These are phyloP conservation scores for Boletus pseudo-olivaceus DNA, from an alignment of 768 basidiomycete genomes.

Conservation along the genomic window DNA sequence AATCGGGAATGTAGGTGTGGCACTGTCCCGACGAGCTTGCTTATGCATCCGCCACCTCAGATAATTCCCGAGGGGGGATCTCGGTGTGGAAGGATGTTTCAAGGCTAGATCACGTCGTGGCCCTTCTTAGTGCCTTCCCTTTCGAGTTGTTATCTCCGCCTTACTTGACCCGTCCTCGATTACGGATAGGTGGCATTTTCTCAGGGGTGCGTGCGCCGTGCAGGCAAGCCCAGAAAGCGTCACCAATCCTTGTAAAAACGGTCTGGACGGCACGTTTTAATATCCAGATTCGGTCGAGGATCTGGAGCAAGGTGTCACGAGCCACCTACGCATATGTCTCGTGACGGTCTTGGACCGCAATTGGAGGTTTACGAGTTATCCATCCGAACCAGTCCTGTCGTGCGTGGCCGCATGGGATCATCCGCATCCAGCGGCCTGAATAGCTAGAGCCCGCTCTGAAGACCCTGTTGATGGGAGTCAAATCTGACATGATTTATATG, in stretches of 20 bases:
- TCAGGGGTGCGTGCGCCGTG: background rate
- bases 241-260: too few species aligned
- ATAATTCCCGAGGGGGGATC: background rate
- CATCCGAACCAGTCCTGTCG: constrained; percentile 19
- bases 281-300: too few species aligned
- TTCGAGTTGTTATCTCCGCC: background rate
- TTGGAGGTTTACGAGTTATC: constrained; percentile 13
- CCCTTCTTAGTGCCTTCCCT: background rate
- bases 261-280: too few species aligned
- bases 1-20: background rate
- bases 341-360: background rate
- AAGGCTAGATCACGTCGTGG: background rate
- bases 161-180: background rate
- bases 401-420: background rate
- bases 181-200: background rate
- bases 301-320: too few species aligned
- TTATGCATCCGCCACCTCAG: background rate
- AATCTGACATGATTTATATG: constrained; percentile 5
- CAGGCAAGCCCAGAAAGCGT: background rate
- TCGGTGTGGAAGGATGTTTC: background rate
- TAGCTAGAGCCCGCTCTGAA: too few species aligned
- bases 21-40: background rate
- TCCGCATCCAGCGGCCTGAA: background rate
- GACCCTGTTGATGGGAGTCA: background rate
- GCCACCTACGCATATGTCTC: too few species aligned